A percentile compares a stretch with the other conserved stretches of the same genome.
Conservation (phyloP, 257 asterid genomes). For the Paraleonurus japonicus region DNA sequence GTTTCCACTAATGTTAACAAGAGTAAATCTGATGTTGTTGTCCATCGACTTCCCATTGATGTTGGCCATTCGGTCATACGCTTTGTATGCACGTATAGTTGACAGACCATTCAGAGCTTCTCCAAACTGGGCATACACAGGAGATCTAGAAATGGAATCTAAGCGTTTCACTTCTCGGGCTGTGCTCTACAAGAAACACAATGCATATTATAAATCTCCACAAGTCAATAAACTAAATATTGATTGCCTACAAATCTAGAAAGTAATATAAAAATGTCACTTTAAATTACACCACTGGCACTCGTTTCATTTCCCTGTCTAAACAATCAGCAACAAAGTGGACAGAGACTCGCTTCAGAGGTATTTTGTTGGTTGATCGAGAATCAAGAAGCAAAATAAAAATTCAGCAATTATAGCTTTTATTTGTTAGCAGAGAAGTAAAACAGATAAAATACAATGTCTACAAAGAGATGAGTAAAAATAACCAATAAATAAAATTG, state of each 20-base stretch:
- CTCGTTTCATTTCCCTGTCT: not conserved
- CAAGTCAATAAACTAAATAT: not conserved
- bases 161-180: conserved; percentile 96
- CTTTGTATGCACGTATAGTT: conserved; percentile 94
- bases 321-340: not conserved
- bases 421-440: not conserved
- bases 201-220: conserved; percentile 8
- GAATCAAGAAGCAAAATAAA: not conserved
- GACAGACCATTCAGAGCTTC: conserved; percentile 92
- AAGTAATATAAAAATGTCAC: not conserved
- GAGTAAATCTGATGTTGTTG: conserved; percentile 80
- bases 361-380: not conserved
- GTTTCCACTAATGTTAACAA: conserved; percentile 84
- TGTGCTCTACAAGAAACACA: conserved; percentile 65
- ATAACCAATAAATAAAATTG: not conserved
- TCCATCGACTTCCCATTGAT: conserved; percentile 93
- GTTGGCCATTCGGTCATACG: conserved; percentile 85
- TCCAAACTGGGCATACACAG: conserved; percentile 98
- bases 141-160: conserved; percentile 88
- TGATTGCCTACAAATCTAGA: not conserved
- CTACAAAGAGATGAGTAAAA: not conserved
- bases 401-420: not conserved
- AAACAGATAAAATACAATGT: not conserved
- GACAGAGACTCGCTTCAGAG: not conserved
- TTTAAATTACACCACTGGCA: conserved; percentile 14